These are phyloP conservation scores for Alternaria brassicicola DNA, from an alignment of 2,329 filamentous ascomycete species.

Conservation along the genomic window DNA sequence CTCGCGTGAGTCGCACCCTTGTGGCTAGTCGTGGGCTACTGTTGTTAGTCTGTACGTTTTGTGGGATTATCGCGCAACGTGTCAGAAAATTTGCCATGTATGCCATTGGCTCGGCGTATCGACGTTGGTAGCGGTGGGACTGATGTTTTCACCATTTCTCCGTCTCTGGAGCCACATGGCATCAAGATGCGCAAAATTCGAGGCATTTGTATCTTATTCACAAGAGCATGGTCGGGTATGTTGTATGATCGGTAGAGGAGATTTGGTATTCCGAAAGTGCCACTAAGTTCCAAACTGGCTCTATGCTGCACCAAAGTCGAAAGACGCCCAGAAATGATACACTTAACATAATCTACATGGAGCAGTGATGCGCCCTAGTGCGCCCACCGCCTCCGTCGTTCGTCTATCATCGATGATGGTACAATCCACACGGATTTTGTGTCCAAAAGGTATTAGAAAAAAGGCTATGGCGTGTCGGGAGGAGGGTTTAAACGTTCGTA, in stretches of 20 bases:
- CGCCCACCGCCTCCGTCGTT: constrained; percentile 43
- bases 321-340: constrained; percentile 42
- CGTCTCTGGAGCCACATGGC: not conserved
- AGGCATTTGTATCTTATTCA: not conserved
- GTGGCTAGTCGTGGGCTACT: constrained; percentile 13
- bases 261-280: constrained; percentile 47
- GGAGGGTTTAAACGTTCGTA: constrained; percentile 21
- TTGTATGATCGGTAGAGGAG: constrained; percentile 31
- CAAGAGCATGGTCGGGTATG: not conserved
- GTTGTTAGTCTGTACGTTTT: constrained; percentile 7
- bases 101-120: constrained; percentile 14
- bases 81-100: constrained; percentile 31
- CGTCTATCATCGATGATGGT: constrained; percentile 50
- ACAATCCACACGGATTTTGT: constrained; percentile 40
- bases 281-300: constrained; percentile 43
- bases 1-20: constrained; percentile 27
- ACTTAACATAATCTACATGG: constrained; percentile 47
- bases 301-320: constrained; percentile 44
- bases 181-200: not conserved
- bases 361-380: constrained; percentile 28
- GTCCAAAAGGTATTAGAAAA: constrained; percentile 34
- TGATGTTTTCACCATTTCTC: not conserved
- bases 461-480: constrained; percentile 35
- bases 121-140: not conserved
- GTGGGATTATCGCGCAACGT: constrained; percentile 17